phyloP scores from a whole-genome alignment of 805 yeast genomes.

The Middelhovenomyces tepae region DNA sequence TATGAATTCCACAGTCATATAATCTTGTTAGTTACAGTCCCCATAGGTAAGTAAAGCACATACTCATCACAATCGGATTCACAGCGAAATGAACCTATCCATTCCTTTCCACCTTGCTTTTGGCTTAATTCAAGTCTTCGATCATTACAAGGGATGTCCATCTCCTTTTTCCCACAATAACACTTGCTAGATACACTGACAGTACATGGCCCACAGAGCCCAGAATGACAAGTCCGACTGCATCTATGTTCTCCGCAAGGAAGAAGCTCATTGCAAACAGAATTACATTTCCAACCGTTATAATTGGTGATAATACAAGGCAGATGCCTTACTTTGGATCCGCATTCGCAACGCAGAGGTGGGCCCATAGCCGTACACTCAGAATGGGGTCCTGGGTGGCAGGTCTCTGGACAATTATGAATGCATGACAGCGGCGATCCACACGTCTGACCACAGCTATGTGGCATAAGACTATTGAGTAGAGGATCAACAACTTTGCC shows the following conservation, averaged over 20 bases:
- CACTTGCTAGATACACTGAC: conserved; percentile 43
- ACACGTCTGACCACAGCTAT: conserved; percentile 86
- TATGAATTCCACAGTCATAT: conserved; percentile 59
- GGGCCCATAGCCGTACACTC: conserved; percentile 76
- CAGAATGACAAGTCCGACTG: conserved; percentile 58
- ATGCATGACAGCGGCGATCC: conserved; percentile 46
- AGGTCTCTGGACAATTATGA: conserved; percentile 64
- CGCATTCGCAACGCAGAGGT: conserved; percentile 62
- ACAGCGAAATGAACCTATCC: conserved; percentile 49
- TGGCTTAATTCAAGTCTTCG: conserved; percentile 11
- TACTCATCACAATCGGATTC: conserved; percentile 35
- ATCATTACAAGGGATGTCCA: conserved; percentile 18
- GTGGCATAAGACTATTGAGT: conserved; percentile 49
- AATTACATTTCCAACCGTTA: conserved; percentile 60
- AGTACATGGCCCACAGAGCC: conserved; percentile 71
- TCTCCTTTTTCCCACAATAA: conserved; percentile 61
- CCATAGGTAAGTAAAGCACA: no score
- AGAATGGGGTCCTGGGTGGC: conserved; percentile 90
- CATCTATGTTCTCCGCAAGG: conserved; percentile 73
- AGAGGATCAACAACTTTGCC: conserved; percentile 64
- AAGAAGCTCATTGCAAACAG: conserved; percentile 48
- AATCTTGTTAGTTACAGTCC: conserved; percentile 13
- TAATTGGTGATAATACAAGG: conserved; percentile 72
- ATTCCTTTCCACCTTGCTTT: conserved; percentile 24
- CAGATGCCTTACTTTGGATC: conserved; percentile 51